These are phyloP conservation scores for Solanum sejunctum DNA, from an alignment of 257 asterid species.

Conservation along the genomic window DNA sequence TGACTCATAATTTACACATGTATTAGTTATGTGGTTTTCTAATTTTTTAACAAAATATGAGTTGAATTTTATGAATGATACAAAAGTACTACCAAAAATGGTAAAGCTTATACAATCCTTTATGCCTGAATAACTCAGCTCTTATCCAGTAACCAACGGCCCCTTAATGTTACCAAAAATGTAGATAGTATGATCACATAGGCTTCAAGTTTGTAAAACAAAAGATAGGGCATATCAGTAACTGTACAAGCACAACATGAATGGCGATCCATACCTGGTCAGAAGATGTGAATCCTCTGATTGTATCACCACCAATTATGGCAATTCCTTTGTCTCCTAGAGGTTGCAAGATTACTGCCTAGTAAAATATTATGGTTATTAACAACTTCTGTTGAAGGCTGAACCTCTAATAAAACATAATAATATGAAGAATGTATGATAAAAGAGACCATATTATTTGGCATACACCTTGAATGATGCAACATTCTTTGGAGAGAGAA, in stretches of 20 bases:
- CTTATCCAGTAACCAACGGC: no score
- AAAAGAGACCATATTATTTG: not conserved
- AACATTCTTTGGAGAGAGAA: not conserved
- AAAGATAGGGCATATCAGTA: not conserved
- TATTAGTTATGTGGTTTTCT: no score
- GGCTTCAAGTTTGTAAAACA: not conserved
- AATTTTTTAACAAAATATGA: no score
- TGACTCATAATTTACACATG: no score
- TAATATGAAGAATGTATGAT: not conserved
- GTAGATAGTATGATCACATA: not conserved
- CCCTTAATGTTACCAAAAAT: not conserved
- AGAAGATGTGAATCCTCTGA: conserved; percentile 78
- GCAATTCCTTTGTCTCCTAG: conserved; percentile 78
- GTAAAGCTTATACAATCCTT: no score
- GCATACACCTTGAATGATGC: not conserved
- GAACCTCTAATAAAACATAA: not conserved
- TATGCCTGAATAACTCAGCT: no score
- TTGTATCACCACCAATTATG: conserved; percentile 76
- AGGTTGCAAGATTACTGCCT: conserved; percentile 97
- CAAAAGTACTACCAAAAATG: no score
- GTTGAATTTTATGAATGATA: no score
- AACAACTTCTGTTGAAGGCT: not conserved
- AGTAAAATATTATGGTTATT: not conserved
- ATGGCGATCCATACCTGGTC: conserved; percentile 51
- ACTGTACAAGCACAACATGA: not conserved